Conservation (phyloP, 495 filamentous ascomycete species). For the Baudoinia panamericana region DNA sequence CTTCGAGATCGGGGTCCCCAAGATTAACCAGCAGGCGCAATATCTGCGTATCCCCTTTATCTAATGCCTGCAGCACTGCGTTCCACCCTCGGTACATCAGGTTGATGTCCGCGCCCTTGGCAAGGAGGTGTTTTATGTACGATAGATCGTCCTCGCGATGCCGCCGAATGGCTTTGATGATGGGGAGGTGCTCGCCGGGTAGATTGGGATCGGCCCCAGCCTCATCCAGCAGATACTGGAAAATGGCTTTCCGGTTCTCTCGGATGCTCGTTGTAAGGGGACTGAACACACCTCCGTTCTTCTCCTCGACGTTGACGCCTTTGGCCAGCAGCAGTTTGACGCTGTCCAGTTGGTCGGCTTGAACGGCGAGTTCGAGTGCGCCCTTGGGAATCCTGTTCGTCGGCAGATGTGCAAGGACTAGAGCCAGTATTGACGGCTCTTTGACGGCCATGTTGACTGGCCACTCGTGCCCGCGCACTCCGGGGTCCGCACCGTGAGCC, state of each 20-base stretch:
- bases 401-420: slow-evolving; percentile 33
- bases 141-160: slow-evolving; percentile 35
- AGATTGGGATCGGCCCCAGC: slow-evolving; percentile 40
- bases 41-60: slow-evolving; percentile 26
- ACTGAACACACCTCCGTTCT: slow-evolving; percentile 44
- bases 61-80: slow-evolving; percentile 28
- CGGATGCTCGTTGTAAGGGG: slow-evolving; percentile 43
- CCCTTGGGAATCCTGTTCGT: slow-evolving; percentile 39
- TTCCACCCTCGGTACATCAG: slow-evolving; percentile 43
- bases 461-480: slow-evolving; percentile 41
- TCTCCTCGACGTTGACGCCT: slow-evolving; percentile 41
- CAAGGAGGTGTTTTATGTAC: slow-evolving; percentile 38
- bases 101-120: slow-evolving; percentile 41
- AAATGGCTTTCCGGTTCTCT: slow-evolving; percentile 38
- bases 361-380: slow-evolving; percentile 43
- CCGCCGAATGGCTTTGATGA: slow-evolving; percentile 42
- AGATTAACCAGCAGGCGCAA: slow-evolving; percentile 34
- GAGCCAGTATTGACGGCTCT: slow-evolving; percentile 34
- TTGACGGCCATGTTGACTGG: slow-evolving; percentile 42
- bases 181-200: slow-evolving; percentile 41
- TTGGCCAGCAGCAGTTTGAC: slow-evolving; percentile 37
- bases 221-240: slow-evolving; percentile 37
- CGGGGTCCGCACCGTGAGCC: slow-evolving; percentile 38
- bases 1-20: slow-evolving; percentile 12
- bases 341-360: slow-evolving; percentile 32